A percentile compares a stretch with the other conserved stretches of the same genome.
Evolutionary conservation across 371 early-diverging fungal genomes (phyloP).

Genomic region (Apophysomyces ossiformis): DNA sequence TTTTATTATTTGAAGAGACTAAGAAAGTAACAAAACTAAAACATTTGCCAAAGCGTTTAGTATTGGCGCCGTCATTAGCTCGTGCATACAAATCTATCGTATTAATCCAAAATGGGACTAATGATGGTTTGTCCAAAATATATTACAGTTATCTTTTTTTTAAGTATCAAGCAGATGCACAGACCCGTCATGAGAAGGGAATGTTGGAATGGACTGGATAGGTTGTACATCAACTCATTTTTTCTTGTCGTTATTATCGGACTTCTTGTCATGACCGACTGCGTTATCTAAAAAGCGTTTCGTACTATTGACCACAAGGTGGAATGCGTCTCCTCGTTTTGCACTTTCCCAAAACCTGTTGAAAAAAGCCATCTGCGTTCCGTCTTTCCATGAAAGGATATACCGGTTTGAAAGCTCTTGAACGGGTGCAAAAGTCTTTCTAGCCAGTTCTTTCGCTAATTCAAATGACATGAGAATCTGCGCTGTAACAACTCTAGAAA

Average conservation of each 20-base stretch:
- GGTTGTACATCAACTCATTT: background rate
- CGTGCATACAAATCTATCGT: too few species aligned
- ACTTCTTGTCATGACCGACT: slow-evolving; percentile 15
- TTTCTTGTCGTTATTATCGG: slow-evolving; percentile 19
- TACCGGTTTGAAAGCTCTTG: slow-evolving; percentile 28
- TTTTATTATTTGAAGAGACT: too few species aligned
- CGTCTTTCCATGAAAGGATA: slow-evolving; percentile 32
- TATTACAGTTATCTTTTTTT: too few species aligned
- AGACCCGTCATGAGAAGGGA: too few species aligned
- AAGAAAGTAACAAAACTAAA: too few species aligned
- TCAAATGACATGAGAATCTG: background rate
- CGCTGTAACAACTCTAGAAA: slow-evolving; percentile 3
- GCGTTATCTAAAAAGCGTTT: slow-evolving; percentile 18
- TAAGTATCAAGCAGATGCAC: too few species aligned
- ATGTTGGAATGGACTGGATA: background rate
- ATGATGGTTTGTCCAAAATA: too few species aligned
- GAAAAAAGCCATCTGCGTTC: slow-evolving; percentile 26
- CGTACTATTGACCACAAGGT: slow-evolving; percentile 23
- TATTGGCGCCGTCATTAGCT: too few species aligned
- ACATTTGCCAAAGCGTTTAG: too few species aligned
- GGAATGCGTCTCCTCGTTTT: slow-evolving; percentile 30
- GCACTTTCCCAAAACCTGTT: slow-evolving; percentile 27
- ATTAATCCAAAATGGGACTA: too few species aligned
- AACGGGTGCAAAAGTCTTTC: slow-evolving; percentile 22
- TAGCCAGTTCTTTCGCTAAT: slow-evolving; percentile 22